Percentiles rank a stretch among this genome's conserved stretches.
Conservation (phyloP, 805 yeast genomes). For the Candida incommunis region DNA sequence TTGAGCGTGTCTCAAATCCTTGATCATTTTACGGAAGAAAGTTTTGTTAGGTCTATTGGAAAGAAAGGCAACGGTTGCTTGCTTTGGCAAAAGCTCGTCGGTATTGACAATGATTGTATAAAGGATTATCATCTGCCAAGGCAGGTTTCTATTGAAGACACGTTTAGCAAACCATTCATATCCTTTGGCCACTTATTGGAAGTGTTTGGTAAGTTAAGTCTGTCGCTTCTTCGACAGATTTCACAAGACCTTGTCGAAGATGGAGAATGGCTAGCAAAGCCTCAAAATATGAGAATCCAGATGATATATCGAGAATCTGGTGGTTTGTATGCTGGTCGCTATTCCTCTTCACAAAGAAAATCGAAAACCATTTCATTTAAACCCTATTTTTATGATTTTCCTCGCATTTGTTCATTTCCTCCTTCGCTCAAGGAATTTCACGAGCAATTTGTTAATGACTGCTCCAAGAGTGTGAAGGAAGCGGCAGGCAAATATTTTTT, state of each 20-base stretch:
- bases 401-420: background rate
- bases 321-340: too few relatives aligned
- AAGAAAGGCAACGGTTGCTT: conserved; percentile 4
- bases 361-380: background rate
- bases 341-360: too few relatives aligned
- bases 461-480: background rate
- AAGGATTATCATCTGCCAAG: conserved; percentile 7
- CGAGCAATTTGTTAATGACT: background rate
- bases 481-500: background rate
- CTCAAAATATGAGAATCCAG: conserved; percentile 5
- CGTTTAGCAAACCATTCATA: conserved; percentile 8
- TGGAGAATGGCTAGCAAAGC: conserved; percentile 12
- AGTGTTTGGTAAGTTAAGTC: conserved; percentile 8
- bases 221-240: conserved; percentile 12
- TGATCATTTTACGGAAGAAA: background rate
- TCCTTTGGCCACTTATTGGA: conserved; percentile 2
- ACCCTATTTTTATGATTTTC: background rate
- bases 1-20: background rate
- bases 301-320: background rate
- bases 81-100: conserved; percentile 3
- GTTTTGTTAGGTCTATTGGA: conserved; percentile 8
- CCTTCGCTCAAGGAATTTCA: background rate
- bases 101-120: background rate
- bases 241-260: conserved; percentile 12
- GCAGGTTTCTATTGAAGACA: conserved; percentile 19